Evolutionary conservation across 495 filamentous ascomycete species (phyloP), one percentile per base, ranked within the genome.

Genomic region (Staphylotrichum tortipilum): DNA sequence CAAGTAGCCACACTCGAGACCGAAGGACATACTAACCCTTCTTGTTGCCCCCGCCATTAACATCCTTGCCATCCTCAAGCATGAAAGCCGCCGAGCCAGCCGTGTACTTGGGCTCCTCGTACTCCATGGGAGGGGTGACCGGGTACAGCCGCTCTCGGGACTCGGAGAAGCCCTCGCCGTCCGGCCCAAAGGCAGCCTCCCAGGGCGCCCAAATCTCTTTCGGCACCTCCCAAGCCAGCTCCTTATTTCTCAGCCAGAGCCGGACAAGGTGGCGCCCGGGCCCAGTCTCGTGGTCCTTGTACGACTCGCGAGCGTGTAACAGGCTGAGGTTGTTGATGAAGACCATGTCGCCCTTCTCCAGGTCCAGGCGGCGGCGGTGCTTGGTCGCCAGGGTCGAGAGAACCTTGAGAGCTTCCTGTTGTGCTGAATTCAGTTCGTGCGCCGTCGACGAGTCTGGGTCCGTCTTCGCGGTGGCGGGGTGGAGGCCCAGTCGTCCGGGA

Each of bases 271-370:
- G 76, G 28, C 76, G 66, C 44, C 65, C 14, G 42, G 60, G 41
- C 8, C 54, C 50, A 14, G 46, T 43, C 12, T 43, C 39, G 3
- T 56, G 44, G 50, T 79, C 74, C 28, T 59, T 41, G 52, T 78
- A 81, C 3, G 65, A 53, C 29, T 74, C 71, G 2, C 78, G 68
- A 15, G 69, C 77, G 61, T 86, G 82, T 43, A 85, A 70, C 7
- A 81, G 58, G 5, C 68, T 68, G 22, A 81, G 66, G 48, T 86
- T 85, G 55, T 85, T 83, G 52, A 83, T 68, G 51, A 81, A 79
- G 33, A 80, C 62, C 14, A 85, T 67, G 59, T 86, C 82, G 0
- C 81, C 82, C 7, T 68, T 65, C 42, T 72, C 66, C 21, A 78
- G 71, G 21, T 76, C 63, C 5, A 85, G 57, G 17, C 24, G 54